These are phyloP conservation scores for Saturnispora sekii DNA, from an alignment of 805 yeast genomes.

Conservation along the genomic window DNA sequence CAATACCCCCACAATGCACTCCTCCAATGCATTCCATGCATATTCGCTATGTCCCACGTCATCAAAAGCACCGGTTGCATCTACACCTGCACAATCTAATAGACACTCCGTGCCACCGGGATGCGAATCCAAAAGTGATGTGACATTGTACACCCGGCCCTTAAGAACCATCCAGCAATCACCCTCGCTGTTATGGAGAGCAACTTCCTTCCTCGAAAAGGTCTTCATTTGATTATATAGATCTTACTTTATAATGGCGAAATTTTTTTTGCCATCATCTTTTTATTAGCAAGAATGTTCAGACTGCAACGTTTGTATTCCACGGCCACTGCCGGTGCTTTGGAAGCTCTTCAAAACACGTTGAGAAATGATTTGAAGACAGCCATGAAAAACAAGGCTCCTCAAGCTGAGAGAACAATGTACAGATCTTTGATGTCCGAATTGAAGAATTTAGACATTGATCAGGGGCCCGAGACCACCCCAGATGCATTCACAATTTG, in stretches of 20 bases:
- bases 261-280: not conserved
- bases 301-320: conserved; percentile 19
- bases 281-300: not conserved
- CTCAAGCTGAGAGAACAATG: conserved; percentile 30
- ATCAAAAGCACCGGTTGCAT: conserved; percentile 58
- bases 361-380: conserved; percentile 28
- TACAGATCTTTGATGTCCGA: conserved; percentile 31
- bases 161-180: conserved; percentile 67
- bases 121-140: conserved; percentile 47
- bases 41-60: conserved; percentile 71
- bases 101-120: conserved; percentile 86
- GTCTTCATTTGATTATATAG: not conserved
- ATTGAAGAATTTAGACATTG: conserved; percentile 31
- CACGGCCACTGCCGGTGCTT: conserved; percentile 14
- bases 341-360: conserved; percentile 20
- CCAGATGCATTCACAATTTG: conserved; percentile 26
- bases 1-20: conserved; percentile 58
- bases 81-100: conserved; percentile 70
- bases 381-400: conserved; percentile 27
- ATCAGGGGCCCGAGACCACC: conserved; percentile 17
- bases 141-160: conserved; percentile 58
- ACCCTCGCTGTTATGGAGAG: conserved; percentile 35
- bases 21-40: conserved; percentile 81
- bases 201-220: conserved; percentile 29
- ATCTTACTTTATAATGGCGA: not conserved